Base-by-base conservation (phyloP, 176 grass and related monocot species). In the Urochloa ruziziensis region DNA sequence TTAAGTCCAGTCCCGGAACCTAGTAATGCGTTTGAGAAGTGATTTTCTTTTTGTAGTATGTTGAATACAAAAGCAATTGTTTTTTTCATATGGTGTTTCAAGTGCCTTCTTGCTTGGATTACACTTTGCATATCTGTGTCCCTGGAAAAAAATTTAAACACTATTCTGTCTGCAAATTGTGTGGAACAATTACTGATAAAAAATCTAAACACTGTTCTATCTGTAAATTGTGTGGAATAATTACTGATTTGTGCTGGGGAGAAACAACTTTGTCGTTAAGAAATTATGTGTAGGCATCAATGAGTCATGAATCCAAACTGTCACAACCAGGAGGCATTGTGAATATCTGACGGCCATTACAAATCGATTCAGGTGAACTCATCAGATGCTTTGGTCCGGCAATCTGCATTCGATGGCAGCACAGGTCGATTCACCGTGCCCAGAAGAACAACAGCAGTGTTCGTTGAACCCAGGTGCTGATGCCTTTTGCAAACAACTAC, bases 341-440 rank as follows among this genome's bases (percentile, higher is more conserved):
- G 18, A 83, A 73, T 33, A 32, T 49, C 9, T 52, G 35, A 80
- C 25, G 51, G 19, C 37, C 37, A 9, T 42, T 77, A 24, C 63
- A 39, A 49, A 86, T 15, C 57, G 11, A 62, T 88, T 75, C 86
- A 98, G 92, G 86, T 85, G 73, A 90, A 87, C 28, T 98, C 92
- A 19, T 80, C 37, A 16, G 95, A 98, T 71, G 46, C 67, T 81
- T 79, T 95, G 75, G 82, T 90, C 25, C 79, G 82, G 65, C 53
- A 88, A 70, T 92, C 92, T 59, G 33, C 48, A n/a, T 93, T 90
- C 57, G 9, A 91, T 30, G 35, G 48, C 5, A 5, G 51, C 8
- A 86, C 60, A 10, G 91, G 95, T 11, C 44, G 29, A 51, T 95
- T 98, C 64, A 90, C 59, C 1, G 75, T 98, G 64, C 90, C 95